Evolutionary conservation across 2,329 filamentous ascomycete species (phyloP), one percentile per base, ranked within the genome.

Genomic region (Cytospora piceae): DNA sequence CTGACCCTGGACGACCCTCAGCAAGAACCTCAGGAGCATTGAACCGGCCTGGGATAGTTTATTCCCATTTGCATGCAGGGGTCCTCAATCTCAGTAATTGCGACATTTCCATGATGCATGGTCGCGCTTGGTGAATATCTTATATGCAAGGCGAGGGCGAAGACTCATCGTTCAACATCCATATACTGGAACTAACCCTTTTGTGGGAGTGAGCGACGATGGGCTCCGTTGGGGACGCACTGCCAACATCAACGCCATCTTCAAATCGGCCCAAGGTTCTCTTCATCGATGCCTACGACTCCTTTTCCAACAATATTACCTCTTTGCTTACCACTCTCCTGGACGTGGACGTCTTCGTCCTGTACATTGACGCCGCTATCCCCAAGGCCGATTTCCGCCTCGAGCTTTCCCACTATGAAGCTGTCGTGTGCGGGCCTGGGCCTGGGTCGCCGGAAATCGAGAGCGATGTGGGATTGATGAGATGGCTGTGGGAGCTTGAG

Each of bases 281-380:
- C 69, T 97, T 96, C 78, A 83, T 99, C 71, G 95, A 98, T 77
- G 94, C 94, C 68, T 96, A 96, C 78, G 95, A 99, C 80, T 97
- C 94, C 52, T 99, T 97, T 78, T 92, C 93, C 63, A 94, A 96
- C 79, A 98, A 97, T 79, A 95, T 98, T 72, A 88, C 96, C 61
- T 89, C 91, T 7, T 85, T 97, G 39, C 83, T 98, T 56, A 85
- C 90, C 71, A 87, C 89, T 4, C 83, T 87, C 4, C 83, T 96
- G 11, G 79, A 83, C 66, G 90, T 86, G 24, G 81, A 88, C 20
- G 89, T 96, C 39, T 85, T 85, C 55, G 85, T 91, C 53, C 82
- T 96, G 66, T 87, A 86, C 69, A 93, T 96, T 71, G 91, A 92
- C 72, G 81, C 81, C n/a, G 76, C 81, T 3, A 79, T 83, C 61